phyloP scores from a whole-genome alignment of 2,329 filamentous ascomycete species.

The Colletotrichum magnum region DNA sequence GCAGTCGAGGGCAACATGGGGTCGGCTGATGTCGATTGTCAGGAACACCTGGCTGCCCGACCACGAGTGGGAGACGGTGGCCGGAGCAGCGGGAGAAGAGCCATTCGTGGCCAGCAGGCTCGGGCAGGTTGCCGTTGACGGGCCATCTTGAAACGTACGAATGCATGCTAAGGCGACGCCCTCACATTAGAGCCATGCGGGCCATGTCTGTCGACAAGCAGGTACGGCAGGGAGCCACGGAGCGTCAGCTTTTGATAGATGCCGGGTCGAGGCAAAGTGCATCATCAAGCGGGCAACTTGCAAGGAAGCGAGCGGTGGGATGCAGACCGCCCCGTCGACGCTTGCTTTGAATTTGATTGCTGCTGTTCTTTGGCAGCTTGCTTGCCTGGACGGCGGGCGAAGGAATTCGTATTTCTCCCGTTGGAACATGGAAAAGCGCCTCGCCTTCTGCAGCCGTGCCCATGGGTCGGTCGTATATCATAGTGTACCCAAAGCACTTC shows the following conservation, averaged over 20 bases:
- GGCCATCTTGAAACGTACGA: conserved; percentile 25
- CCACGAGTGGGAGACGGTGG: conserved; percentile 3
- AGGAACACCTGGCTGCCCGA: conserved; percentile 11
- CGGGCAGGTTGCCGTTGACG: conserved; percentile 16
- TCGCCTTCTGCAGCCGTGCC: conserved; percentile 21
- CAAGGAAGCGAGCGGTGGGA: conserved; percentile 25
- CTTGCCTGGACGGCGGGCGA: not conserved
- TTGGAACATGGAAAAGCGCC: conserved; percentile 9
- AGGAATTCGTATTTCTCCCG: conserved; percentile 24
- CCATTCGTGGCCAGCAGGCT: conserved; percentile 11
- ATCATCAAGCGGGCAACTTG: conserved; percentile 2
- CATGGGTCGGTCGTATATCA: conserved; percentile 10
- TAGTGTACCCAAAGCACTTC: no score
- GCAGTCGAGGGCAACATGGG: conserved; percentile 3
- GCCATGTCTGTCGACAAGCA: conserved; percentile 18
- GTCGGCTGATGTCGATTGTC: not conserved
- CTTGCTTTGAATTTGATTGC: conserved; percentile 13
- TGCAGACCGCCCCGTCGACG: conserved; percentile 24
- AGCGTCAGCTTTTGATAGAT: conserved; percentile 21
- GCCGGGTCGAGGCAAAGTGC: conserved; percentile 27
- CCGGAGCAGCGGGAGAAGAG: conserved; percentile 15
- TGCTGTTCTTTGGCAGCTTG: conserved; percentile 1
- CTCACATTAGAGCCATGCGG: conserved; percentile 26
- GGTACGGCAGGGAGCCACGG: conserved; percentile 7
- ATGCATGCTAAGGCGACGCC: conserved; percentile 26